Conservation (phyloP, 2,329 filamentous ascomycete genomes). For the Penicillium italicum region DNA sequence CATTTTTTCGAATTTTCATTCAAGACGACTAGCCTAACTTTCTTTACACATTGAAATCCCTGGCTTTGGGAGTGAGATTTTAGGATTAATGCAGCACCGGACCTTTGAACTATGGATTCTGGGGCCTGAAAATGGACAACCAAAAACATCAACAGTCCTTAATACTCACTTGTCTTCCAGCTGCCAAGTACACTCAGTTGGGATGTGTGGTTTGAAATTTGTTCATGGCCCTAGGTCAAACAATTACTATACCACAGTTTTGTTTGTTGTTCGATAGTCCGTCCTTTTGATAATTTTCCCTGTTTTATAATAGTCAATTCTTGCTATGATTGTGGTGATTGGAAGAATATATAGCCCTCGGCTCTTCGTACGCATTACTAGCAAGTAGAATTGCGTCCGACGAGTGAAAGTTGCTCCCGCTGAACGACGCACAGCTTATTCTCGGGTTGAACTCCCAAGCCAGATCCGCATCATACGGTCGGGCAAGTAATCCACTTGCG, state of each 20-base stretch:
- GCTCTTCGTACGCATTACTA: background rate
- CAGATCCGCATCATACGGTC: background rate
- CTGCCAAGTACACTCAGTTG: background rate
- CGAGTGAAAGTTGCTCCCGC: background rate
- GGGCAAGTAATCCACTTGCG: background rate
- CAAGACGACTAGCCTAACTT: too few species aligned
- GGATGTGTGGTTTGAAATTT: background rate
- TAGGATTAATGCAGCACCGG: too few species aligned
- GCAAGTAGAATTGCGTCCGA: background rate
- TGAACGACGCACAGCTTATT: background rate
- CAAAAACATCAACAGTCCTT: background rate
- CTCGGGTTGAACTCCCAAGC: background rate
- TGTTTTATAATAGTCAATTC: background rate
- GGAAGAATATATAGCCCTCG: background rate
- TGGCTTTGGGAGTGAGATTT: background rate
- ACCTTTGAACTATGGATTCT: background rate
- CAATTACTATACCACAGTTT: background rate
- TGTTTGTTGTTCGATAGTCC: background rate
- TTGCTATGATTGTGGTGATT: background rate
- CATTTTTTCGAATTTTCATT: background rate
- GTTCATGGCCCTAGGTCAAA: background rate
- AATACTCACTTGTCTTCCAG: background rate
- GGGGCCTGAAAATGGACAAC: too few species aligned
- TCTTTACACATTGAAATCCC: too few species aligned
- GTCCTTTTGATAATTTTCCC: background rate